Conservation (phyloP, 768 basidiomycete species). For the Agrocybe praecox region DNA sequence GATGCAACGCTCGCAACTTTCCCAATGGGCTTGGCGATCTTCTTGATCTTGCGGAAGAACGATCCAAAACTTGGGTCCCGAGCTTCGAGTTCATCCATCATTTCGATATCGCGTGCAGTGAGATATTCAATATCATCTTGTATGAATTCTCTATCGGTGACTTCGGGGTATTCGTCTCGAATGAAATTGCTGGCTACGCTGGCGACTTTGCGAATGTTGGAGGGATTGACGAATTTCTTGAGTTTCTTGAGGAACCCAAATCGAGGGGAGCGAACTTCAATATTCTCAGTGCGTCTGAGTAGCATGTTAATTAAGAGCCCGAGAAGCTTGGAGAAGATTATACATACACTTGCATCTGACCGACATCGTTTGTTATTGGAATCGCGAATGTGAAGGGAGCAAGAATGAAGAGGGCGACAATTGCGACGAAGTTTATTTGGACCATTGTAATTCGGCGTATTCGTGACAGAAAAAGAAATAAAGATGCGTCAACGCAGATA, state of each 20-base stretch:
- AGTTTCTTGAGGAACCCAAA: constrained; percentile 13
- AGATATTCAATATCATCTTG: not conserved
- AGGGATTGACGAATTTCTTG: constrained; percentile 2
- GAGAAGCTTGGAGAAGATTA: no score
- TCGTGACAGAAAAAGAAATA: not conserved
- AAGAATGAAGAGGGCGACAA: constrained; percentile 5
- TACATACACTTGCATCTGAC: constrained; percentile 6
- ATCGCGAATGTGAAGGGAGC: constrained; percentile 5
- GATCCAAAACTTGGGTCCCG: constrained; percentile 13
- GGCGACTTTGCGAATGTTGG: constrained; percentile 3
- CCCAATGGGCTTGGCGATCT: constrained; percentile 7
- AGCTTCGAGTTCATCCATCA: constrained; percentile 13
- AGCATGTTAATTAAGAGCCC: not conserved
- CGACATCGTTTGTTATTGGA: not conserved
- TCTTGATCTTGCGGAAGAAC: constrained; percentile 14
- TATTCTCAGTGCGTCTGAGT: constrained; percentile 2
- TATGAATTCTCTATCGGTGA: not conserved
- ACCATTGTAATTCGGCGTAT: constrained; percentile 7
- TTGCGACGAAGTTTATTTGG: not conserved
- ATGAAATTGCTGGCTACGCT: not conserved
- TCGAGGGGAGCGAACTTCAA: constrained; percentile 10
- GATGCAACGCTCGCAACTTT: constrained; percentile 7
- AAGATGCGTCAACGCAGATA: constrained; percentile 13
- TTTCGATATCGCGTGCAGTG: constrained; percentile 1
- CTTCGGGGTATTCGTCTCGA: not conserved